Percentiles rank a stretch among this genome's conserved stretches.
Evolutionary conservation across 257 asterid genomes (phyloP).

Genomic region (Przewalskia tangutica): DNA sequence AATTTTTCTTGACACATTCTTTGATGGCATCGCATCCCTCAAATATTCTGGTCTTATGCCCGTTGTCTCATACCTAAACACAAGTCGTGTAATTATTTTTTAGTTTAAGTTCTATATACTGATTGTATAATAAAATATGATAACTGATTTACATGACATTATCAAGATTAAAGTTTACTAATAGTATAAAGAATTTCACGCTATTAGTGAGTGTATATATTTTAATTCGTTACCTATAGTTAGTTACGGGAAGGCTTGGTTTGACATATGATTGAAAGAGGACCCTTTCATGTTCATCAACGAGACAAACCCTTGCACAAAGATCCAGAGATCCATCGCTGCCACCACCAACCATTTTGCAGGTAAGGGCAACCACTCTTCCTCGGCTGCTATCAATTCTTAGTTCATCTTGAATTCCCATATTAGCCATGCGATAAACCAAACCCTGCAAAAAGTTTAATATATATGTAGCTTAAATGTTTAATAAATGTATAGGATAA

Average conservation of each 20-base stretch:
- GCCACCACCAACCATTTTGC: conserved; percentile 96
- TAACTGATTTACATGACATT: neutral
- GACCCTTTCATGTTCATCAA: conserved; percentile 59
- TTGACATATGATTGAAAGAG: conserved; percentile 71
- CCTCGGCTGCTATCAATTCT: conserved; percentile 54
- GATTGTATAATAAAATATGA: no score
- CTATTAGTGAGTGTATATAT: neutral
- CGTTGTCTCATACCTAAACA: conserved; percentile 64
- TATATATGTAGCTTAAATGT: neutral
- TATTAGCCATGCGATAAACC: conserved; percentile 61
- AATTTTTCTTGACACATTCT: conserved; percentile 64
- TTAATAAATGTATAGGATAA: neutral
- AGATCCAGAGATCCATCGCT: conserved; percentile 83
- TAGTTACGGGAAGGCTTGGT: conserved; percentile 68
- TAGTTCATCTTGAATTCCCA: conserved; percentile 70
- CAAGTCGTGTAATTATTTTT: no score
- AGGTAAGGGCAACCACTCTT: conserved; percentile 68
- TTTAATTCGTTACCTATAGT: conserved; percentile 45
- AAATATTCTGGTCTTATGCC: conserved; percentile 64
- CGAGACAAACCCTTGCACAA: conserved; percentile 75
- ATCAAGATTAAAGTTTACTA: neutral
- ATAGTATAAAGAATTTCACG: neutral
- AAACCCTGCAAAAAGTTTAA: conserved; percentile 27
- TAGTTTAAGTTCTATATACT: neutral
- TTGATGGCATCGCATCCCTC: conserved; percentile 70